Conservation (phyloP, 139 green algal species). For the Volvox africanus region DNA sequence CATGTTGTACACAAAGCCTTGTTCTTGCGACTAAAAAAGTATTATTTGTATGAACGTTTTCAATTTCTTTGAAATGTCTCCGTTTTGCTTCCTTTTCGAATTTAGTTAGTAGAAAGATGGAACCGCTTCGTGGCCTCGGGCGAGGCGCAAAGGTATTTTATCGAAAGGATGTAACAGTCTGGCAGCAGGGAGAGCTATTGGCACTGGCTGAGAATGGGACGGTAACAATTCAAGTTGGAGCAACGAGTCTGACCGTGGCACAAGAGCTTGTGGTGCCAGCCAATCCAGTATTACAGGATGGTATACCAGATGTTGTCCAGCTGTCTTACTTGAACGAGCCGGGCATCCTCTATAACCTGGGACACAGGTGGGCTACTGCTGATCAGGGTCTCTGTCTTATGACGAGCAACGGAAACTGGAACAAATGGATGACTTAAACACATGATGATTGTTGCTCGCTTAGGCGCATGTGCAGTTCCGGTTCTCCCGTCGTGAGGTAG, state of each 20-base stretch:
- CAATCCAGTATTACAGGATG: constrained; percentile 54
- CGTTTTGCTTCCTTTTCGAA: no score
- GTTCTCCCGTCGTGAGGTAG: no score
- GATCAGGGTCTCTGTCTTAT: background rate
- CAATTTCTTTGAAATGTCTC: no score
- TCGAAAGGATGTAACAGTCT: constrained; percentile 38
- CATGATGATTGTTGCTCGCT: no score
- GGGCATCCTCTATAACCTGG: constrained; percentile 86
- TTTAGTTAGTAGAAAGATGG: no score
- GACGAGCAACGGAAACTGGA: no score
- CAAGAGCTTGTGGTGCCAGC: constrained; percentile 13
- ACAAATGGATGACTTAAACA: no score
- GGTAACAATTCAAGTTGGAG: background rate
- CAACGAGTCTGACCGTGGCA: background rate
- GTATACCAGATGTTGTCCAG: constrained; percentile 84
- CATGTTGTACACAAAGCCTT: no score
- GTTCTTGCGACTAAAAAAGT: background rate
- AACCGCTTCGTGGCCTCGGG: background rate
- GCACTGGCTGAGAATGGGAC: background rate
- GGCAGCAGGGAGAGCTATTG: constrained; percentile 51
- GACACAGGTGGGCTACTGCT: constrained; percentile 46
- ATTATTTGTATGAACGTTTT: background rate
- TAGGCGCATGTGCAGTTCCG: no score
- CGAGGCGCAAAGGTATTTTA: constrained; percentile 33
- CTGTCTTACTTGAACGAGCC: constrained; percentile 93